These are phyloP conservation scores for Spongiforma sp. DNA, from an alignment of 1,284 basidiomycete genomes.

Conservation along the genomic window DNA sequence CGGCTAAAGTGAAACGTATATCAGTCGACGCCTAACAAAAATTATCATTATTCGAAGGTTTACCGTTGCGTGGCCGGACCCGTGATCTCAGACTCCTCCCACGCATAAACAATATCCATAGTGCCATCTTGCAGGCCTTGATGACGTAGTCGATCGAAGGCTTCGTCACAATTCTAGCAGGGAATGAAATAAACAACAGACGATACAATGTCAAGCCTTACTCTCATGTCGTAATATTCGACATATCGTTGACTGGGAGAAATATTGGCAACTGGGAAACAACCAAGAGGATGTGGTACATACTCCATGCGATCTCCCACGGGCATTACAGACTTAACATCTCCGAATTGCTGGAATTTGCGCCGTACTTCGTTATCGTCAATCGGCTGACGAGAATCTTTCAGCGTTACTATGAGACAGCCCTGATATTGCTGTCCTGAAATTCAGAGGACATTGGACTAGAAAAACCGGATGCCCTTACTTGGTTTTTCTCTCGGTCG, in stretches of 20 bases:
- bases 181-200: conserved; percentile 17
- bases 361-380: conserved; percentile 85
- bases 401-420: conserved; percentile 79
- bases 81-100: conserved; percentile 64
- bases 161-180: conserved; percentile 72
- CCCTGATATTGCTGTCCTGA: conserved; percentile 71
- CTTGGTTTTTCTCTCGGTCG: conserved; percentile 90
- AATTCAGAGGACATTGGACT: conserved; percentile 9
- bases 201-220: conserved; percentile 39
- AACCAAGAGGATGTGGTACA: conserved; percentile 31
- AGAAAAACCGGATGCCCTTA: conserved; percentile 38
- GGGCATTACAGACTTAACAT: conserved; percentile 81
- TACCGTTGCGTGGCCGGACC: conserved; percentile 45
- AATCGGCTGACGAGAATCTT: conserved; percentile 73
- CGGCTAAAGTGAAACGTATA: conserved; percentile 19
- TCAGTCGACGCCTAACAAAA: conserved; percentile 12
- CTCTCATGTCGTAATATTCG: conserved; percentile 89
- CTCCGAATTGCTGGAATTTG: conserved; percentile 88
- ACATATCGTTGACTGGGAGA: conserved; percentile 75
- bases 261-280: conserved; percentile 11
- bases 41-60: background rate
- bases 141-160: conserved; percentile 81
- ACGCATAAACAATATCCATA: conserved; percentile 89
- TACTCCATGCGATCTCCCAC: conserved; percentile 75
- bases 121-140: conserved; percentile 84